These are phyloP conservation scores for Phytopythium helicoides DNA, from an alignment of 352 stramenopile genomes.

Conservation along the genomic window DNA sequence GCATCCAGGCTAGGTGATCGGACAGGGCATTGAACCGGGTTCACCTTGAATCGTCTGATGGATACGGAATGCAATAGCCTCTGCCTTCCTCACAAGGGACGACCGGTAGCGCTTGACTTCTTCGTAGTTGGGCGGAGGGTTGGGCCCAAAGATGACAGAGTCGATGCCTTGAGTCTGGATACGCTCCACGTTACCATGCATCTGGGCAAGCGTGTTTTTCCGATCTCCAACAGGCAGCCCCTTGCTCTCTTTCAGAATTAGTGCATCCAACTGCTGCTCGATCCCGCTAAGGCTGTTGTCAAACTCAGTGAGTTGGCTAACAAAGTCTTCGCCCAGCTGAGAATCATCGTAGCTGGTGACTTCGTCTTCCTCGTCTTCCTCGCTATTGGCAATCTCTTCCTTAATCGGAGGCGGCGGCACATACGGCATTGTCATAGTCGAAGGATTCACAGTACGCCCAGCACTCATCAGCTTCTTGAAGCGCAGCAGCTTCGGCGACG, in stretches of 20 bases:
- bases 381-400: conserved; percentile 22
- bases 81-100: conserved; percentile 57
- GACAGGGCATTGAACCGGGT: not conserved
- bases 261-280: conserved; percentile 48
- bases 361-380: conserved; percentile 21
- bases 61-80: conserved; percentile 63
- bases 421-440: conserved; percentile 69
- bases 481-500: conserved; percentile 60
- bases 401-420: conserved; percentile 50
- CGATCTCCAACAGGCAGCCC: conserved; percentile 36
- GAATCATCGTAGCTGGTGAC: conserved; percentile 8
- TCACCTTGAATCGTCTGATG: conserved; percentile 38
- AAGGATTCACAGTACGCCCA: conserved; percentile 68
- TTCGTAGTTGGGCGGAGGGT: conserved; percentile 62
- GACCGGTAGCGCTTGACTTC: conserved; percentile 71
- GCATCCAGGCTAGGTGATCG: no score
- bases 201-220: conserved; percentile 67
- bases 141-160: conserved; percentile 70
- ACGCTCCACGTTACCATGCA: conserved; percentile 71
- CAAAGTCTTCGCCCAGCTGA: conserved; percentile 29
- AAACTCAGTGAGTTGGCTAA: conserved; percentile 44
- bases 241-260: conserved; percentile 46
- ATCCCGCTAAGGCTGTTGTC: conserved; percentile 40
- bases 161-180: conserved; percentile 82
- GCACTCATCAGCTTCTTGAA: conserved; percentile 86